Conservation (phyloP, 352 stramenopile species). For the Nothophytophthora sp. region DNA sequence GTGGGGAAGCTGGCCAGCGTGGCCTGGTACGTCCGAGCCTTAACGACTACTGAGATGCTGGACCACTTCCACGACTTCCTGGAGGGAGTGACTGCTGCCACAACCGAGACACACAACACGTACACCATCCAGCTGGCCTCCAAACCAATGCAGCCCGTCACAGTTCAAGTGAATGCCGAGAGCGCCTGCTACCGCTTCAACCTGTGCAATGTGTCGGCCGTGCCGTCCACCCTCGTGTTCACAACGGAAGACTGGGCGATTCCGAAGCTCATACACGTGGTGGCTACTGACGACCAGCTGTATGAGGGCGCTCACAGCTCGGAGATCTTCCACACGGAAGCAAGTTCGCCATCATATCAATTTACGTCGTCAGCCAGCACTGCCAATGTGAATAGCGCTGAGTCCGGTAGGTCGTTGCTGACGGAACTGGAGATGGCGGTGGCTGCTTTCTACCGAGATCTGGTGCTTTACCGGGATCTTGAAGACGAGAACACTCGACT, state of each 20-base stretch:
- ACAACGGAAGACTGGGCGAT: constrained; percentile 44
- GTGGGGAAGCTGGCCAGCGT: constrained; percentile 41
- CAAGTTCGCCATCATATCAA: constrained; percentile 33
- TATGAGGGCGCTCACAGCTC: constrained; percentile 52
- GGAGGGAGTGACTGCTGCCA: constrained; percentile 10
- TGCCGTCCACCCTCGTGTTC: constrained; percentile 43
- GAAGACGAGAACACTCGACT: background rate
- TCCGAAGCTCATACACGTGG: constrained; percentile 36
- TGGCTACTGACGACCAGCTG: constrained; percentile 60
- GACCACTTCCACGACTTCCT: constrained; percentile 79
- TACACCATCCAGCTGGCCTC: constrained; percentile 52
- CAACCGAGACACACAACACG: constrained; percentile 42
- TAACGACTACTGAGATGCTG: constrained; percentile 38
- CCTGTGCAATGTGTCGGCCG: constrained; percentile 60
- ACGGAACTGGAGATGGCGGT: constrained; percentile 14
- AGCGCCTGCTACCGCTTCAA: constrained; percentile 71
- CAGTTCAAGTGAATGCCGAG: constrained; percentile 50
- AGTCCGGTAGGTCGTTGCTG: constrained; percentile 5
- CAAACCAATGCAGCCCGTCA: constrained; percentile 48
- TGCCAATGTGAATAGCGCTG: constrained; percentile 9
- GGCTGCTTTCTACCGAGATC: constrained; percentile 29
- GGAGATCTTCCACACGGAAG: constrained; percentile 26
- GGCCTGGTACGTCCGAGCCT: constrained; percentile 53
- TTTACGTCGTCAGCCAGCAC: constrained; percentile 31
- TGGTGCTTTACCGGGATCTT: constrained; percentile 17